Conservation (phyloP, 1,139 yeast genomes). For the Hemisphaericaspora xylofermentans region DNA sequence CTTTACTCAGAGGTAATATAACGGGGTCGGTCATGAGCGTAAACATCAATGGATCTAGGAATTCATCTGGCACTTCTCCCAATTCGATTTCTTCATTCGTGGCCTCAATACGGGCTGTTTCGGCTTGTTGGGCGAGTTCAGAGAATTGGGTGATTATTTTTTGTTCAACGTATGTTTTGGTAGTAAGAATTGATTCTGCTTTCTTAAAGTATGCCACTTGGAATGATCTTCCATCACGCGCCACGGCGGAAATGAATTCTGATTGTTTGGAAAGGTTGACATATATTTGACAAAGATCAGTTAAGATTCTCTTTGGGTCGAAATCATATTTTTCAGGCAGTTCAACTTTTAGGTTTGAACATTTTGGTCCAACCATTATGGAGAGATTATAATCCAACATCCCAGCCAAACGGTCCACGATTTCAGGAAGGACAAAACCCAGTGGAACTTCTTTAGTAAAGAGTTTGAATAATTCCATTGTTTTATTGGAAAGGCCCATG, state of each 20-base stretch:
- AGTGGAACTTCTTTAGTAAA: constrained; percentile 85
- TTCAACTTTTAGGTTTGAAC: constrained; percentile 81
- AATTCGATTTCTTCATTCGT: constrained; percentile 82
- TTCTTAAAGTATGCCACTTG: constrained; percentile 61
- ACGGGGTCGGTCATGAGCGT: constrained; percentile 97
- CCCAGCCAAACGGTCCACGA: constrained; percentile 90
- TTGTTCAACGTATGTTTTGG: constrained; percentile 52
- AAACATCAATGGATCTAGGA: constrained; percentile 93
- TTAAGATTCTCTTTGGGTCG: constrained; percentile 72
- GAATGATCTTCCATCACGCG: constrained; percentile 89
- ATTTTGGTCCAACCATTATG: constrained; percentile 92
- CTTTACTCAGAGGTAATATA: constrained; percentile 77
- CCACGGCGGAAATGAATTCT: constrained; percentile 75
- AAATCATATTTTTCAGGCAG: constrained; percentile 84
- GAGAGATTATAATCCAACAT: constrained; percentile 92
- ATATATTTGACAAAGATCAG: constrained; percentile 71
- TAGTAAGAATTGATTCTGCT: constrained; percentile 65
- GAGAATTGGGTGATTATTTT: constrained; percentile 52
- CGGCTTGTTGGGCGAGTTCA: constrained; percentile 63
- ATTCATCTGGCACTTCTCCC: constrained; percentile 96
- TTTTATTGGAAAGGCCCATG: constrained; percentile 80
- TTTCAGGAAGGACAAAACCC: constrained; percentile 84
- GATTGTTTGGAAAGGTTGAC: constrained; percentile 64
- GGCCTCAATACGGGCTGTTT: constrained; percentile 57
- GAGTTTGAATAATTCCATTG: constrained; percentile 72